Evolutionary conservation across 2,329 filamentous ascomycete species (phyloP), one percentile per base, ranked within the genome.

Genomic region (Colletotrichum cereale): DNA sequence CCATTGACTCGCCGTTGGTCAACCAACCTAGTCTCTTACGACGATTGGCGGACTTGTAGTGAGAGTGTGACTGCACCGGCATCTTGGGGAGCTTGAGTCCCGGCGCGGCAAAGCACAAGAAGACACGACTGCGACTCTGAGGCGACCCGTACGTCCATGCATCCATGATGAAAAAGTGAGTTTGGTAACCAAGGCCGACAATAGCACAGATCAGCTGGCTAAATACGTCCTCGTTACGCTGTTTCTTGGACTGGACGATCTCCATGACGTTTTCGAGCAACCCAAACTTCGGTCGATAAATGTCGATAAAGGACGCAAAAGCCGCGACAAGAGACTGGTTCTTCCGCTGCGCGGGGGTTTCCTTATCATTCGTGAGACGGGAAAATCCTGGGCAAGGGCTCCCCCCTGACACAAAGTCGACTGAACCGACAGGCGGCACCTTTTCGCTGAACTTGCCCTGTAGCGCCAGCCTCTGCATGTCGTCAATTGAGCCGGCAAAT

Each of bases 311-410:
- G 0, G 93, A 90, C 0, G 90, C 91, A 47, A 96, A 93, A 0
- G 92, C 92, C 0, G 92, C 93, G 0, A 96, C 88, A 38, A 96
- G 87, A 0, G 93, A 95, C 42, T 92, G 92, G 76, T 96, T 94
- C 70, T 89, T 89, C 7, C 90, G 80, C 11, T 92, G 91, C 5
- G 82, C 65, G 0, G 83, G 77, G 2, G 87, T 91, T 0, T 84
- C 82, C 75, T 86, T 90, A 75, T 91, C 80, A 0, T 75, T 75
- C 6, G 95, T 95, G 1, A 93, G 79, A 0, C 74, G 65, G 0
- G 92, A 95, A 76, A 94, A 96, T 0, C 92, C 93, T 21, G 91
- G 92, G 74, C 94, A 97, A 0, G 94, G 94, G 62, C 89, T 93
- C 0, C 94, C 94, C 1, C 88, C 93, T 1, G 88, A 88, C 11